phyloP scores from a whole-genome alignment of 2,329 filamentous ascomycete species.

The Ascomycota sp. region DNA sequence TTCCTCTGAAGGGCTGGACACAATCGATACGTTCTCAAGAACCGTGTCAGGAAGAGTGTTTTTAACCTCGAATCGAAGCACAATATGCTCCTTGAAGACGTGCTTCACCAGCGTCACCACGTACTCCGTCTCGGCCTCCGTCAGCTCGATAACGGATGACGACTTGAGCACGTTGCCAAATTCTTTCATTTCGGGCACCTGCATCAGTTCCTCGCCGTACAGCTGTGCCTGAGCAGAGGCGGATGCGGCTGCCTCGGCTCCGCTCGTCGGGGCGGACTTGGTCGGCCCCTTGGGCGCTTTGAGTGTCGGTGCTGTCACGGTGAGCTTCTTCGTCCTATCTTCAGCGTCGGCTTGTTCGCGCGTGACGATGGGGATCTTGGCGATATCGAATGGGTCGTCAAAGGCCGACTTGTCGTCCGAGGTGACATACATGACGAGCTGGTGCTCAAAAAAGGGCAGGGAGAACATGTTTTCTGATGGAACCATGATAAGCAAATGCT shows the following conservation, averaged over 20 bases:
- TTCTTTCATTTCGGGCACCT: conserved; percentile 73
- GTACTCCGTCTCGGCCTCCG: conserved; percentile 93
- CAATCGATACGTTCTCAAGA: conserved; percentile 68
- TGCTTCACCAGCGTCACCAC: conserved; percentile 88
- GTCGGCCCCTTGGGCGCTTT: conserved; percentile 71
- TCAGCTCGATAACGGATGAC: conserved; percentile 64
- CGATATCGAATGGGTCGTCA: conserved; percentile 67
- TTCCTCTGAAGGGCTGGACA: conserved; percentile 58
- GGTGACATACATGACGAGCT: conserved; percentile 92
- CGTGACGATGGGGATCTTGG: conserved; percentile 76
- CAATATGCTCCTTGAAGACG: conserved; percentile 90
- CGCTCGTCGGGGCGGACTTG: conserved; percentile 40
- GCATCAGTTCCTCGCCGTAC: conserved; percentile 67
- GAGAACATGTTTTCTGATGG: conserved; percentile 74
- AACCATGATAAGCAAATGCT: not conserved
- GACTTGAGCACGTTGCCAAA: conserved; percentile 88
- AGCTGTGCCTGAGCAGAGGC: conserved; percentile 66
- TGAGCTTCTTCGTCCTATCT: conserved; percentile 92
- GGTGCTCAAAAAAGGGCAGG: conserved; percentile 82
- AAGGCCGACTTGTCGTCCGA: conserved; percentile 77
- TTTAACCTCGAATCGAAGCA: conserved; percentile 91
- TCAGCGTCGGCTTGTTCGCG: conserved; percentile 90
- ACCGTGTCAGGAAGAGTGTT: conserved; percentile 86
- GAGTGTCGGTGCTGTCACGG: conserved; percentile 72
- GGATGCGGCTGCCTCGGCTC: conserved; percentile 52